Percentiles rank a stretch among this genome's conserved stretches.
Conservation (phyloP, 2,329 filamentous ascomycete species). For the Trichothecium roseum region DNA sequence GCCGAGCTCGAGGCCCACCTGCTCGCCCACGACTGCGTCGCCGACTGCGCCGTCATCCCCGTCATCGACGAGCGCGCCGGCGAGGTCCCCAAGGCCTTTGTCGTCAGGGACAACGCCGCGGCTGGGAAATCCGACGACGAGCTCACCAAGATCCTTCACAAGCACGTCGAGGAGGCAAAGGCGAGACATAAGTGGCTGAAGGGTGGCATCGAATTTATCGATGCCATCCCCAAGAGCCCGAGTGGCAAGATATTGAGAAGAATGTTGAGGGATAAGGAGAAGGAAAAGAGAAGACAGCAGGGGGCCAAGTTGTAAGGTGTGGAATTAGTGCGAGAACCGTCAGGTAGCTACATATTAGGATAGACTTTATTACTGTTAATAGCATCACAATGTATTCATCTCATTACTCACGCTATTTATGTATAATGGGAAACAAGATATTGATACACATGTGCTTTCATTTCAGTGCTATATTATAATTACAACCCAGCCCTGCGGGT, state of each 20-base stretch:
- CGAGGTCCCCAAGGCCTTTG: slow-evolving; percentile 50
- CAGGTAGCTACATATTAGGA: no score
- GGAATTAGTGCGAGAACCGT: no score
- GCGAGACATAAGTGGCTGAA: slow-evolving; percentile 56
- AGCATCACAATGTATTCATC: no score
- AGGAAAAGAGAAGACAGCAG: slow-evolving; percentile 47
- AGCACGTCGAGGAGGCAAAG: slow-evolving; percentile 52
- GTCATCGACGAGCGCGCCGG: slow-evolving; percentile 45
- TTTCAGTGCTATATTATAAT: not conserved
- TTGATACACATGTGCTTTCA: no score
- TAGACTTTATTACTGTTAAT: no score
- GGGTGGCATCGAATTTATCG: slow-evolving; percentile 49
- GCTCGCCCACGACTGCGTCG: slow-evolving; percentile 57
- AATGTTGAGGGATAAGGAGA: slow-evolving; percentile 61
- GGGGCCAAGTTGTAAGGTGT: slow-evolving; percentile 58
- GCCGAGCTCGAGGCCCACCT: slow-evolving; percentile 67
- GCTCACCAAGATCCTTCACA: slow-evolving; percentile 35
- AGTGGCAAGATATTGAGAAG: slow-evolving; percentile 61
- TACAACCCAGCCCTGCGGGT: not conserved
- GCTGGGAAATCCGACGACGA: slow-evolving; percentile 42
- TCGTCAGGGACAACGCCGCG: slow-evolving; percentile 35
- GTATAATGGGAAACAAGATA: no score
- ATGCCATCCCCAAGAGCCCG: slow-evolving; percentile 59
- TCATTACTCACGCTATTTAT: no score
- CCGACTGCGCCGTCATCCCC: slow-evolving; percentile 63